Conservation (phyloP, 2,329 filamentous ascomycete genomes). For the Paecilomyces dactylethromorphus region DNA sequence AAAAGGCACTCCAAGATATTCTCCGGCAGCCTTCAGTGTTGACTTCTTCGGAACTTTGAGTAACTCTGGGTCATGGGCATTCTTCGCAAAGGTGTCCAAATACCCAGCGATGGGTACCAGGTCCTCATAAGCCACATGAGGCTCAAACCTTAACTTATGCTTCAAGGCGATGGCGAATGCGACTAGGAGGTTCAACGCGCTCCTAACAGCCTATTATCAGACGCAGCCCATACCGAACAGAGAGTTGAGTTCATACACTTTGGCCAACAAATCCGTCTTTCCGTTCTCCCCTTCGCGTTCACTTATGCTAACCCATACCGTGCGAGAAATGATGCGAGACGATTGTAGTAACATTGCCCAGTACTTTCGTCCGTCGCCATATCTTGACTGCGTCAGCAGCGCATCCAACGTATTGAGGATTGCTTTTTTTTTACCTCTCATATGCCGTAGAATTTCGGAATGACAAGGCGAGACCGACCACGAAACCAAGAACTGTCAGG, state of each 20-base stretch:
- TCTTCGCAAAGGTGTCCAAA: slow-evolving; percentile 67
- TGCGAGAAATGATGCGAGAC: slow-evolving; percentile 55
- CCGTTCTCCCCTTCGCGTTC: slow-evolving; percentile 53
- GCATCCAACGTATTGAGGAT: not conserved
- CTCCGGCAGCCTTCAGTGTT: slow-evolving; percentile 59
- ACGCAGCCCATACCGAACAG: not conserved
- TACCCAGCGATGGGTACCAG: slow-evolving; percentile 63
- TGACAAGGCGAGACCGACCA: slow-evolving; percentile 70
- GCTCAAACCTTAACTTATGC: slow-evolving; percentile 78
- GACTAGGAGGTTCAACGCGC: slow-evolving; percentile 69
- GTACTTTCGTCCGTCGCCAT: slow-evolving; percentile 57
- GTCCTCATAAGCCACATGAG: slow-evolving; percentile 70
- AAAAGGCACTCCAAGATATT: slow-evolving; percentile 70
- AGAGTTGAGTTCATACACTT: slow-evolving; percentile 43
- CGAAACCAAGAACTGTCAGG: slow-evolving; percentile 72
- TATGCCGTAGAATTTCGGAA: slow-evolving; percentile 74
- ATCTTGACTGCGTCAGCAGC: slow-evolving; percentile 23
- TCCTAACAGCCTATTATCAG: slow-evolving; percentile 26
- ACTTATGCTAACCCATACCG: slow-evolving; percentile 72
- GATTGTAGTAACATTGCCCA: slow-evolving; percentile 54
- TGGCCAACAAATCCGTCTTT: slow-evolving; percentile 63
- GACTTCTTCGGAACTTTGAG: slow-evolving; percentile 37
- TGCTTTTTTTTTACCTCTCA: slow-evolving; percentile 46
- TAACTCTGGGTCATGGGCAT: slow-evolving; percentile 42
- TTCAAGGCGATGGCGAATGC: slow-evolving; percentile 73